Conservation (phyloP, 768 basidiomycete species). For the Pilatotrama ljubarskyi region DNA sequence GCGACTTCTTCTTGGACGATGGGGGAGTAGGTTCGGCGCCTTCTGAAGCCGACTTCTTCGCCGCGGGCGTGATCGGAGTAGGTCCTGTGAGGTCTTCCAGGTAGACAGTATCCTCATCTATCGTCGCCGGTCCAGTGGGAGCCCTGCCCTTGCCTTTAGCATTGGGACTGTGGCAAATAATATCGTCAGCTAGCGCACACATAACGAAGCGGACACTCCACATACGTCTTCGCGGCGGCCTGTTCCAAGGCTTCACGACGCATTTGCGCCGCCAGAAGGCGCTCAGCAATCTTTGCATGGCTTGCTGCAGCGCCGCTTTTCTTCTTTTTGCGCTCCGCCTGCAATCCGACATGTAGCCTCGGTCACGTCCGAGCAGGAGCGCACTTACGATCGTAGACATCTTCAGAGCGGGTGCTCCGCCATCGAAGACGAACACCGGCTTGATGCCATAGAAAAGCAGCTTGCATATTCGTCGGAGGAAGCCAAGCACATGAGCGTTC, state of each 20-base stretch:
- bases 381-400: constrained; percentile 78
- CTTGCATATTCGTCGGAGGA: constrained; percentile 88
- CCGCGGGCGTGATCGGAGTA: constrained; percentile 52
- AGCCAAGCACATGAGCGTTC: constrained; percentile 93
- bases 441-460: constrained; percentile 96
- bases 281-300: constrained; percentile 87
- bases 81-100: constrained; percentile 79
- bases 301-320: constrained; percentile 87
- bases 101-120: constrained; percentile 79
- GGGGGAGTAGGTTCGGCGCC: constrained; percentile 38
- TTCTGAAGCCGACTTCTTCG: constrained; percentile 12
- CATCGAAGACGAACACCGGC: constrained; percentile 99
- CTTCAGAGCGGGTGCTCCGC: constrained; percentile 91
- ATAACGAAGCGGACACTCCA: background rate
- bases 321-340: constrained; percentile 89
- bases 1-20: constrained; percentile 58
- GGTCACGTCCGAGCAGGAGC: background rate
- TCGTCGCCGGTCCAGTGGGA: constrained; percentile 44
- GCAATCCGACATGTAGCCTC: background rate
- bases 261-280: constrained; percentile 90
- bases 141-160: constrained; percentile 49
- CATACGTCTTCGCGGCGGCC: constrained; percentile 46
- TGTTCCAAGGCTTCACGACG: constrained; percentile 83
- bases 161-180: constrained; percentile 7
- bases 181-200: background rate